These are phyloP conservation scores for Metschnikowia lochheadii DNA, from an alignment of 805 yeast genomes.

Conservation along the genomic window DNA sequence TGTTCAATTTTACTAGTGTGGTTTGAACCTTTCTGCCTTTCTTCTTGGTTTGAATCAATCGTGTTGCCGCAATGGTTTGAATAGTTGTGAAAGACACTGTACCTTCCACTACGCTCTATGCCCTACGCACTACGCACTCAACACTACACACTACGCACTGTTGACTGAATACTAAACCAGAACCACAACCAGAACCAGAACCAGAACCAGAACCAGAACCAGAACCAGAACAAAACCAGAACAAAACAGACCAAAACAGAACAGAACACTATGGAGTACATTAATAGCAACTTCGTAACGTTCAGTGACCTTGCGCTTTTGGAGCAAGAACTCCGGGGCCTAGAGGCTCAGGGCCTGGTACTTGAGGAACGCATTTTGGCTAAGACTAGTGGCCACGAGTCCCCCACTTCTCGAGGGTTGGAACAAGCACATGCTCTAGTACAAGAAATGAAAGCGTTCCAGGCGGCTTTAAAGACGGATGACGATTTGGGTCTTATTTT, in stretches of 20 bases:
- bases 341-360: not conserved
- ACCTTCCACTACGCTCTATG: no score
- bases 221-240: not conserved
- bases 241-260: no score
- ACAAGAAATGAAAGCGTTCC: not conserved
- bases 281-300: conserved; percentile 33
- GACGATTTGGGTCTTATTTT: not conserved
- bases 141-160: no score
- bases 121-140: no score
- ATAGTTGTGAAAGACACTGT: no score
- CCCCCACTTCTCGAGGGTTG: not conserved
- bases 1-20: no score
- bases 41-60: no score
- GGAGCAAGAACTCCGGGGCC: not conserved
- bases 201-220: no score
- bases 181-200: no score
- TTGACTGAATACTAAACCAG: no score
- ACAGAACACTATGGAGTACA: conserved; percentile 21
- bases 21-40: no score
- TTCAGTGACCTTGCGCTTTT: conserved; percentile 29
- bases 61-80: no score
- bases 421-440: not conserved
- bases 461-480: not conserved
- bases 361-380: not conserved
- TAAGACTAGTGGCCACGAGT: not conserved